These are phyloP conservation scores for Alternaria metachromatica DNA, from an alignment of 2,329 filamentous ascomycete genomes.

Conservation along the genomic window DNA sequence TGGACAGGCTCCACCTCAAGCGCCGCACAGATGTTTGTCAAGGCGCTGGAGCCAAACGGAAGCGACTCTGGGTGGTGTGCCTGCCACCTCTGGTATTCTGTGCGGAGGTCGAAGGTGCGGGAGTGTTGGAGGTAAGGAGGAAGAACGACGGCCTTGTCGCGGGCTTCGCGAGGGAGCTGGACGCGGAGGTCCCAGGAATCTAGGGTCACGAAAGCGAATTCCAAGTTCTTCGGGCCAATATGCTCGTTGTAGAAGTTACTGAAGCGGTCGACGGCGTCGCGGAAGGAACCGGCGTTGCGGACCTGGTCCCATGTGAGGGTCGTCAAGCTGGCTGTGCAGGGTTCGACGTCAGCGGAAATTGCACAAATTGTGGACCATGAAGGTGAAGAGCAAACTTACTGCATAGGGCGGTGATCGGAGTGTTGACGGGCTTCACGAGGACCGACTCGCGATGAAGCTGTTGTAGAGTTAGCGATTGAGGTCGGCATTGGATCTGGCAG, in stretches of 20 bases:
- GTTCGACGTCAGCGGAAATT: conserved; percentile 17
- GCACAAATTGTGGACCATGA: background rate
- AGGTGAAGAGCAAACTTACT: conserved; percentile 68
- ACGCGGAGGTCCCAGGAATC: conserved; percentile 99
- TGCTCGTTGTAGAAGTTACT: conserved; percentile 93
- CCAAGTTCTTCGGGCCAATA: conserved; percentile 85
- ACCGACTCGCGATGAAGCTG: conserved; percentile 95
- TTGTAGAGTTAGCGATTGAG: conserved; percentile 25
- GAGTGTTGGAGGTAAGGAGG: conserved; percentile 98
- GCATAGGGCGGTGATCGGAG: conserved; percentile 96
- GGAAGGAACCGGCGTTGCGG: conserved; percentile 94
- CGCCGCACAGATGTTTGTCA: conserved; percentile 97
- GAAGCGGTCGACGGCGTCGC: conserved; percentile 94
- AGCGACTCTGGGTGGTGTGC: conserved; percentile 97
- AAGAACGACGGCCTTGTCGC: conserved; percentile 96
- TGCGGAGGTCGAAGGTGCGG: conserved; percentile 93
- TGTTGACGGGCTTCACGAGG: conserved; percentile 97
- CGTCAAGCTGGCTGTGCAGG: conserved; percentile 81
- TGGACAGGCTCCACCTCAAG: conserved; percentile 98
- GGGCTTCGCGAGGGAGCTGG: conserved; percentile 94
- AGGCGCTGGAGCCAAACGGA: conserved; percentile 92
- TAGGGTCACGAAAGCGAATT: conserved; percentile 97
- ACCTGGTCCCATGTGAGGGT: conserved; percentile 99
- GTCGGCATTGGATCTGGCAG: conserved; percentile 1
- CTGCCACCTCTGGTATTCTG: conserved; percentile 98